Evolutionary conservation across 371 early-diverging fungal genomes (phyloP).

Genomic region (Mortierella sp.): DNA sequence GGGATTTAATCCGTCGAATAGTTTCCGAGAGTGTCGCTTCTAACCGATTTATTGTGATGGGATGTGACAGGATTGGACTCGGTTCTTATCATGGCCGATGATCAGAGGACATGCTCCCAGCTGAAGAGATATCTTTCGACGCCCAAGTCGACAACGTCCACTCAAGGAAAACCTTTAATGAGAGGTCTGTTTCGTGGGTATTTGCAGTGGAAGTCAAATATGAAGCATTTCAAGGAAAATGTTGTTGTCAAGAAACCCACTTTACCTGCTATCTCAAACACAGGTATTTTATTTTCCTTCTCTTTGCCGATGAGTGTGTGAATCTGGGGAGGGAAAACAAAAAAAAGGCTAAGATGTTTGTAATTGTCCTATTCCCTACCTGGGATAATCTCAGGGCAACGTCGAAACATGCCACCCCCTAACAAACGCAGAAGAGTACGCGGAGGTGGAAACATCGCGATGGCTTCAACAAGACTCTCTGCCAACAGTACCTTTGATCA

Average conservation of each 20-base stretch:
- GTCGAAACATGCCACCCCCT: constrained; percentile 55
- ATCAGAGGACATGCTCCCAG: constrained; percentile 74
- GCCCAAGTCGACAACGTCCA: constrained; percentile 18
- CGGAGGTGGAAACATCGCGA: constrained; percentile 68
- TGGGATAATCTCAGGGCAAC: too few relatives aligned
- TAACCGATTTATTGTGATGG: too few relatives aligned
- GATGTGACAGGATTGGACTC: constrained; percentile 46
- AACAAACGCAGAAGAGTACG: constrained; percentile 85
- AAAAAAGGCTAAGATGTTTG: too few relatives aligned
- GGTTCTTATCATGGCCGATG: constrained; percentile 79
- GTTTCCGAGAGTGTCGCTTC: constrained; percentile 5
- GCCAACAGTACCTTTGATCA: constrained; percentile 53
- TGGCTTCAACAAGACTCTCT: constrained; percentile 32
- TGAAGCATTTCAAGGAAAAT: constrained; percentile 56
- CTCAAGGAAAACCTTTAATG: constrained; percentile 59
- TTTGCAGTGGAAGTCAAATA: constrained; percentile 72
- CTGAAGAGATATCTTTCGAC: constrained; percentile 65
- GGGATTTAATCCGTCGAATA: too few relatives aligned
- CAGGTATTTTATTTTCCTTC: constrained; percentile 2
- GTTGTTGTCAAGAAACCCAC: constrained; percentile 15
- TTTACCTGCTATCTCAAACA: constrained; percentile 4
- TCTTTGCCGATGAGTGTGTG: too few relatives aligned
- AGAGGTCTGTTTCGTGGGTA: constrained; percentile 64
- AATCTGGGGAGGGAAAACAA: too few relatives aligned
- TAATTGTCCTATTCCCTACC: too few relatives aligned